Base-by-base conservation (phyloP, 1,139 yeast genomes). In the Yamadazyma blattariae region DNA sequence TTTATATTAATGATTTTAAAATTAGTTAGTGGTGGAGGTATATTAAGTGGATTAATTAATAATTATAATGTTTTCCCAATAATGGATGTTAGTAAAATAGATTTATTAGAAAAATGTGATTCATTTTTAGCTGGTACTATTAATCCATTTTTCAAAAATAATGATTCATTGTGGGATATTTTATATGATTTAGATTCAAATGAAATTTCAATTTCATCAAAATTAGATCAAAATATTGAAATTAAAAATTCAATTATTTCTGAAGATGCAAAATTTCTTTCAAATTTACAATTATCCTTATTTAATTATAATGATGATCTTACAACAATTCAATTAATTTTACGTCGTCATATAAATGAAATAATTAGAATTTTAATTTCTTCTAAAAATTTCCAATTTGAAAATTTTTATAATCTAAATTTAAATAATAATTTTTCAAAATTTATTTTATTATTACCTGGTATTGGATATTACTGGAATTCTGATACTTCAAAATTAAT, bases 101-200 rank as follows among this genome's bases (percentile, higher is more conserved):
- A 77, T 42, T 65, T 76, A 15, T 57, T 79, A 44, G 69, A 74
- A 40, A 60, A 65, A 39, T 73, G 79, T 41, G 71, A 67, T 14
- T 77, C 79, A 18, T 79, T 60, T 52, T 63, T 79, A 48, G 86
- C 85, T 4, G 86, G 86, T 9, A 81, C 82, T 32, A 78, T 79
- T 44, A 79, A 80, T 54, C 83, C 84, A 10, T 78, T 82, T 36
- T 79, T 79, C 59, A 77, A 76, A 43, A 58, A 65, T 34, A 80
- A 77, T 47, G 78, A 79, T 27, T 64, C 63, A 38, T 48, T 69
- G 29, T 79, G 83, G 82, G 86, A 79, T 48, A 55, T 79, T 15
- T 54, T 79, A 34, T 74, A 77, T 41, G 83, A 79, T 50, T 56
- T 79, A 41, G 84, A 79, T 45, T 46, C 56, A 34, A 73, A 59